Percentiles rank a stretch among this genome's conserved stretches.
Evolutionary conservation across 1,284 basidiomycete species (phyloP).

Genomic region (Flammula alnicola): DNA sequence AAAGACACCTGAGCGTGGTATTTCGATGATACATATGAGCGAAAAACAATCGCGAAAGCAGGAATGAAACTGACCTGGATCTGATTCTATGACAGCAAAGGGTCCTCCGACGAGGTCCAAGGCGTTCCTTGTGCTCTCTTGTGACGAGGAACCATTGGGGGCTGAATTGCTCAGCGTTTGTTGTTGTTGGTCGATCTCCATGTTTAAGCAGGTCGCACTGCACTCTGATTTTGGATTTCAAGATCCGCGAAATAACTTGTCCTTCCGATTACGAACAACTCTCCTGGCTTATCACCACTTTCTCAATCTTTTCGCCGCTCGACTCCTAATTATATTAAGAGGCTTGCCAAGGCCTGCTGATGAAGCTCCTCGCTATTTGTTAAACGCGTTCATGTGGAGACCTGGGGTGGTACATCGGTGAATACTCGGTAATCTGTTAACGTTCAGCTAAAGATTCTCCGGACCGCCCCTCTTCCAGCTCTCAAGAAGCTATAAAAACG

Average conservation of each 20-base stretch:
- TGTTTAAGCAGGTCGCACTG: too few species aligned
- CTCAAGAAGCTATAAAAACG: constrained; percentile 7
- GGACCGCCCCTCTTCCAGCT: constrained; percentile 8
- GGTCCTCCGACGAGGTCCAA: constrained; percentile 57
- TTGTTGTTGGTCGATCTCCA: too few species aligned
- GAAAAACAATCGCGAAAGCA: not conserved
- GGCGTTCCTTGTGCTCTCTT: constrained; percentile 1
- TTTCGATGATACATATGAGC: not conserved
- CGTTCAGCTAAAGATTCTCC: constrained; percentile 7
- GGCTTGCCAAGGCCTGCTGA: too few species aligned
- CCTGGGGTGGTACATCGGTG: constrained; percentile 5
- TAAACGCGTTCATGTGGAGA: too few species aligned
- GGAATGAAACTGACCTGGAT: constrained; percentile 53
- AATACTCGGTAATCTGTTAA: constrained; percentile 10
- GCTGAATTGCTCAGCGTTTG: not conserved
- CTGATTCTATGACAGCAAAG: constrained; percentile 66
- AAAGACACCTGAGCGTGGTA: constrained; percentile 45
- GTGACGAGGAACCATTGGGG: not conserved
- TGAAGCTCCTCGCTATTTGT: too few species aligned
- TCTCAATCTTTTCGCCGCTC: too few species aligned
- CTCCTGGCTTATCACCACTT: too few species aligned
- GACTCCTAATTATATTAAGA: too few species aligned
- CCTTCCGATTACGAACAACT: too few species aligned
- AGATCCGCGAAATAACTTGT: too few species aligned
- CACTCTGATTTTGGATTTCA: not conserved